Base-by-base conservation (phyloP, 352 stramenopile genomes). In the Globisporangium uncinulatum region DNA sequence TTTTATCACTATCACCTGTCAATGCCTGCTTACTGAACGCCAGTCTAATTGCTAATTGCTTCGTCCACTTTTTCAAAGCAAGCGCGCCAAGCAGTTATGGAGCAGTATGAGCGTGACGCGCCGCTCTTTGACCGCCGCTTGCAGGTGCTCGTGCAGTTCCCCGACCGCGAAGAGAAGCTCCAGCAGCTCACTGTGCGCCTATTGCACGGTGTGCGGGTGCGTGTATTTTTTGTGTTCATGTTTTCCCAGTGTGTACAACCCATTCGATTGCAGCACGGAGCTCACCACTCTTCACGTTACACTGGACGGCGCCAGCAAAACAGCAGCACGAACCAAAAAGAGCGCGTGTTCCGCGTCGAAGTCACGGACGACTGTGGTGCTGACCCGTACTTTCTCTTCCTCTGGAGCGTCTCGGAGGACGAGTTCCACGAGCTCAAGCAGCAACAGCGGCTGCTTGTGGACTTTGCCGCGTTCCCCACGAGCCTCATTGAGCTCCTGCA, bases 401-500 rank as follows among this genome's bases (percentile, higher is more conserved):
- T 94, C 14, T 92, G 93, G 73, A 92, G 95, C 63, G 94, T 98
- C 32, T 94, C 86, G 21, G 94, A 98, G 64, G 88, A 96, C 64
- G 90, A 98, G 62, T 98, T 98, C 65, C 92, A 97, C 62, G 83
- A 95, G 41, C 70, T 98, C 5, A 98, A 98, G 73, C 74, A 90
- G 56, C 91, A 98, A 62, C 93, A 98, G 70, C 74, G 78, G 34
- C 67, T 98, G 37, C 77, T 98, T 7, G 91, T 98, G 46, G 94
- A 98, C 70, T 98, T 98, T 74, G 71, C 65, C 19, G 86, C 73
- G 24, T 98, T 98, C 62, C 85, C 94, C 9, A 69, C 66, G 51
- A 95, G 97, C 54, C 86, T 98, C 53, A 97, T 98, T 54, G 90
- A 97, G 60, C 71, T 98, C 36, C 65, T 98, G 41, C 67, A 94